Evolutionary conservation across 306 rosid species (phyloP).

Genomic region (Purshia tridentata): DNA sequence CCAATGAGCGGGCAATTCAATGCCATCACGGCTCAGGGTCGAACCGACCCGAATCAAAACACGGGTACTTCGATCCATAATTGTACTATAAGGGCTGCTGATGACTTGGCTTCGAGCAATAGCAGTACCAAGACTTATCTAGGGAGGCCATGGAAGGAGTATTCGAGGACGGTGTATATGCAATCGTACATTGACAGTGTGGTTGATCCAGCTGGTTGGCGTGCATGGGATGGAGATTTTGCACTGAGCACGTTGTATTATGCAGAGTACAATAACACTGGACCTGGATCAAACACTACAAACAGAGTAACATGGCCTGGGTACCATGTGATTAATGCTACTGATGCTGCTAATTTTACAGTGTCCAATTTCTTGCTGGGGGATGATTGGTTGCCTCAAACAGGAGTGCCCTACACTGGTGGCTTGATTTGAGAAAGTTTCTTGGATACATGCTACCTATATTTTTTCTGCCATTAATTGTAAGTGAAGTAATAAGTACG

Average conservation of each 20-base stretch:
- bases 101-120: conserved; percentile 43
- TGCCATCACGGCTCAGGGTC: conserved; percentile 87
- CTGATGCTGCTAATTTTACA: conserved; percentile 63
- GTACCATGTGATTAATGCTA: conserved; percentile 49
- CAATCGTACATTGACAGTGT: conserved; percentile 52
- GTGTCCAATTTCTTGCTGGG: conserved; percentile 51
- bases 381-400: conserved; percentile 63
- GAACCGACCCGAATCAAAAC: conserved; percentile 79
- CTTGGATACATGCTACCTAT: background rate
- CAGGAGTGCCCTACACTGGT: conserved; percentile 62
- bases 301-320: conserved; percentile 60
- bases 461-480: background rate
- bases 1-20: conserved; percentile 83
- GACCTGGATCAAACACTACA: conserved; percentile 54
- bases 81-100: conserved; percentile 57
- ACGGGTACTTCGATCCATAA: conserved; percentile 75
- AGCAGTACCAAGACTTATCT: conserved; percentile 42
- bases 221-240: conserved; percentile 73
- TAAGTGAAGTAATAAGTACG: background rate
- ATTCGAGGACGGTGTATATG: conserved; percentile 75
- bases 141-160: conserved; percentile 92
- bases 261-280: conserved; percentile 68
- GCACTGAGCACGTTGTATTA: conserved; percentile 72
- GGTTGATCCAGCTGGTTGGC: conserved; percentile 61
- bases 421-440: conserved; percentile 25